Conservation (phyloP, 2,329 filamentous ascomycete genomes). For the Epicoccum nigrum region DNA sequence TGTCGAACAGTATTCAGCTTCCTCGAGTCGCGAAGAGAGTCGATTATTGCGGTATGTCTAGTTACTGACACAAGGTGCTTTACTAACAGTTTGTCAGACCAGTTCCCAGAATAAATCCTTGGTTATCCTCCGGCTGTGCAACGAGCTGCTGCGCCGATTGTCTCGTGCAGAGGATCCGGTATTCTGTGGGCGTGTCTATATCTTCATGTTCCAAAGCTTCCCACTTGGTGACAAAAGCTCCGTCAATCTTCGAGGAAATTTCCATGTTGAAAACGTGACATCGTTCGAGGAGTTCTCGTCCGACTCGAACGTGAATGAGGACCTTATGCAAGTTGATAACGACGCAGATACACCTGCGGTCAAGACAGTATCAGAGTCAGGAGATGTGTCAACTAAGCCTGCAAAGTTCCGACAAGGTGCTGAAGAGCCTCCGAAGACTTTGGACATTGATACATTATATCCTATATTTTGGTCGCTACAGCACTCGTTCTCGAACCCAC, state of each 20-base stretch:
- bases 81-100: slow-evolving; percentile 40
- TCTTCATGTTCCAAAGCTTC: slow-evolving; percentile 98
- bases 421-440: slow-evolving; percentile 53
- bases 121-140: slow-evolving; percentile 90
- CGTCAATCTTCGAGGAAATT: slow-evolving; percentile 94
- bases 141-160: slow-evolving; percentile 88
- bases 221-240: slow-evolving; percentile 96
- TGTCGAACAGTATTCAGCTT: slow-evolving; percentile 94
- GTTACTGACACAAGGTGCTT: background rate
- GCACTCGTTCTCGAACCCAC: slow-evolving; percentile 88
- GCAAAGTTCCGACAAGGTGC: slow-evolving; percentile 38
- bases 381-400: slow-evolving; percentile 46
- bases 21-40: slow-evolving; percentile 88
- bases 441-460: slow-evolving; percentile 78
- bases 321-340: slow-evolving; percentile 72
- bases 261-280: slow-evolving; percentile 93
- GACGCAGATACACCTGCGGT: slow-evolving; percentile 40
- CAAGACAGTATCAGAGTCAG: slow-evolving; percentile 25
- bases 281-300: slow-evolving; percentile 70
- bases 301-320: slow-evolving; percentile 46
- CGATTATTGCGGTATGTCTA: slow-evolving; percentile 73
- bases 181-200: slow-evolving; percentile 96
- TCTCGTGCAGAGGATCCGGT: slow-evolving; percentile 97
- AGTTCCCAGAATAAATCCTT: slow-evolving; percentile 72
- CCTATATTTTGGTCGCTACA: slow-evolving; percentile 94